Evolutionary conservation across 1,284 basidiomycete species (phyloP).

Genomic region (Cryptococcus hybrid): DNA sequence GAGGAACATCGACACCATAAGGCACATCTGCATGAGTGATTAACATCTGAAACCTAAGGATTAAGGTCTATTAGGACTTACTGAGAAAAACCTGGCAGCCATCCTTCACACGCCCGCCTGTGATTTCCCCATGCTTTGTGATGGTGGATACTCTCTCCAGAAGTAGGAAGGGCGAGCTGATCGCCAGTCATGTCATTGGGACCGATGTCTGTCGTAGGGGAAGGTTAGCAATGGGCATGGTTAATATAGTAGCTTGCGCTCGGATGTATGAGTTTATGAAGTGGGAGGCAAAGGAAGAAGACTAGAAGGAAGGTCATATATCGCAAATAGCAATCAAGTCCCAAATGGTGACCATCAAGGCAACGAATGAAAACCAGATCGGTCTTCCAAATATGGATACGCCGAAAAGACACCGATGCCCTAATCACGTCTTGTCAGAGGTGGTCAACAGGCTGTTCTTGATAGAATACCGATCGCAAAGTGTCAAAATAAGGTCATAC

Average conservation of each 20-base stretch:
- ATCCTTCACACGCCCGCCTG: constrained; percentile 30
- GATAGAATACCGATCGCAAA: too few species aligned
- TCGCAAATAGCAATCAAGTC: background rate
- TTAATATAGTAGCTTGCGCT: background rate
- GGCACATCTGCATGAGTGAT: constrained; percentile 59
- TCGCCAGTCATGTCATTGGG: constrained; percentile 33
- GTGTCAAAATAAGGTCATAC: too few species aligned
- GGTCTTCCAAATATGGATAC: too few species aligned
- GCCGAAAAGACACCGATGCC: too few species aligned
- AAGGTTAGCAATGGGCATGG: constrained; percentile 8
- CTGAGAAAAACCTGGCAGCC: constrained; percentile 40
- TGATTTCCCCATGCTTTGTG: constrained; percentile 25
- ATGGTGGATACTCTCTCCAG: constrained; percentile 17
- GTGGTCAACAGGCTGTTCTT: too few species aligned
- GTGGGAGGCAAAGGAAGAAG: background rate
- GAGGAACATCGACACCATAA: constrained; percentile 62
- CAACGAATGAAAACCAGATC: too few species aligned
- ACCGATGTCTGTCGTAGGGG: constrained; percentile 17
- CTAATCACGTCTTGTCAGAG: too few species aligned
- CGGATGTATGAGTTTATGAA: background rate
- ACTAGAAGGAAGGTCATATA: background rate
- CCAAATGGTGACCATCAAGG: background rate
- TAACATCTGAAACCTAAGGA: background rate
- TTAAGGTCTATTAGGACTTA: constrained; percentile 10
- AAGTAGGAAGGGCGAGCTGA: constrained; percentile 29